Evolutionary conservation across 495 filamentous ascomycete species (phyloP), one percentile per base, ranked within the genome.

Genomic region (Usnea hakonensis): DNA sequence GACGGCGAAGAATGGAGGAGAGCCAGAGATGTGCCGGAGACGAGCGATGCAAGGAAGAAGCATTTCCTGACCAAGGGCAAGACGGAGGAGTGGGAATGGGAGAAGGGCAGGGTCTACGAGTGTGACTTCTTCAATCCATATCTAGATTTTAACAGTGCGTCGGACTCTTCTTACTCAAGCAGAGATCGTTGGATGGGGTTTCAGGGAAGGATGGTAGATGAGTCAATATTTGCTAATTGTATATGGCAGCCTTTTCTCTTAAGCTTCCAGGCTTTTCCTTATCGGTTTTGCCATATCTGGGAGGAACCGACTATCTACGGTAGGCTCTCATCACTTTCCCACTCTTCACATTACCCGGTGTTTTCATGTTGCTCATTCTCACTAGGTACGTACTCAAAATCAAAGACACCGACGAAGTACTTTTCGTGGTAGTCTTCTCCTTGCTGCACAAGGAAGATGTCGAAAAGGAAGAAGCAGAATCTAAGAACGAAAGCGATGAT

Each of bases 111-210:
- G 64, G 74, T 79, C 54, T 96, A 95, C 72, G 73, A 78, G 33
- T 81, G 83, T 48, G 93, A 97, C 73, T 97, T 98, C 73, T 94
- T 85, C 67, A 97, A 96, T 69, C 85, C 86, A n/a, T 96, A 92
- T 77, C 70, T 98, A 46, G 88, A 91, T 71, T 95, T 97, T 68
- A 85, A 84, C 32, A 80, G 85, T 86, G 63, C 56, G 75, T 50
- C 35, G 44, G 19, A 52, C 26, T 32, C 28, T 52, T 32, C 48
- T 30, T 67, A 32, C 28, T 46, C 46, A 7, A 62, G 28, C 16
- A 2, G 38, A 26, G 9, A 14, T 28, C 16, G 36, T 57, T 40
- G 36, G 13, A n/a, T 19, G 52, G 14, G 19, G 40, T 23, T 55
- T 10, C 19, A 46, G 23, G 46, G 30, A 36, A 50, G 41, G 23